Base-by-base conservation (phyloP, 108 stramenopile species). In the Aurantiochytrium sp. region DNA sequence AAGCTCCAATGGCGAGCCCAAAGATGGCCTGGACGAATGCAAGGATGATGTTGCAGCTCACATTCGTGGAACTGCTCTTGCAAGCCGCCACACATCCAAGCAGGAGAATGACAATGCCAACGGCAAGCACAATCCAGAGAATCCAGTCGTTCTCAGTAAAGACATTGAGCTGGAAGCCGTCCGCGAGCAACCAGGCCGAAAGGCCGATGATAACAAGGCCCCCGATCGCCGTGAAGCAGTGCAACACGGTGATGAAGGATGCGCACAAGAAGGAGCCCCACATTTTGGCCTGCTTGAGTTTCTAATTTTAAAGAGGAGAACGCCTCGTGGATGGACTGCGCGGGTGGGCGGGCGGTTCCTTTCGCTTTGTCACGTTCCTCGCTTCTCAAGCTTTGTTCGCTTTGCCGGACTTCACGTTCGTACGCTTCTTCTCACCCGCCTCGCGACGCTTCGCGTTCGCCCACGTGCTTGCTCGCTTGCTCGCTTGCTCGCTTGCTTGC, bases 211-310 rank as follows among this genome's bases (percentile, higher is more conserved):
- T 42, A 1, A 42, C 42, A 6, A 69, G 64, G 4, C 64, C 64
- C 8, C 64, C 64, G 25, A 69, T 28, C 64, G 25, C 42, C 35
- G 64, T 42, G 64, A 69, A 69, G 64, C 25, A 28, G 42, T 69
- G 64, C 64, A 69, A 42, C 35, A 28, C 25, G 25, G 64, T 69
- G 64, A 69, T 42, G 4, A 23, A 69, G 8, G 64, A 69, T 6
- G 64, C 64, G 64, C 64, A 69, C 25, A 69, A 23, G 64, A 69
- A 69, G 42, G 14, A 23, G 42, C 64, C 64, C 64, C 64, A 69
- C 64, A 69, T 69, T 12, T 42, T 69, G 64, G 10, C 35, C 14
- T 18, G 8, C 25, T 10, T 23, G 64, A 8, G 42, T 8, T 69
- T 18, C 0, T 18, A 14, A n/a, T n/a, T n/a, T n/a, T n/a, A n/a